Evolutionary conservation across 2,329 filamentous ascomycete species (phyloP).

Genomic region (Diaporthe ilicicola): DNA sequence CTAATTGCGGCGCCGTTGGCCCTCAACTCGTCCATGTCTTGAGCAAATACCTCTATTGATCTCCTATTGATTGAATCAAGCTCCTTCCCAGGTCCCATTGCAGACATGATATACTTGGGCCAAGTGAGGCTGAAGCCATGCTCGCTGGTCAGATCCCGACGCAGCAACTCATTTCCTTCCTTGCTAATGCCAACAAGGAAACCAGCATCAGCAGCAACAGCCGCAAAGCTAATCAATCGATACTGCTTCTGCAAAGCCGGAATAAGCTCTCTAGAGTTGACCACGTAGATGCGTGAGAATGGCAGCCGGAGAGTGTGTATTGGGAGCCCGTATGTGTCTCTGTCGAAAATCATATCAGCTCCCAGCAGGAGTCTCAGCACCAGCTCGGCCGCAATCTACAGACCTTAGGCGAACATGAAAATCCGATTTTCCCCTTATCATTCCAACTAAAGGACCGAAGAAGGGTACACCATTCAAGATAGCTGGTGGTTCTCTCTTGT

Average conservation of each 20-base stretch:
- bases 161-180: conserved; percentile 37
- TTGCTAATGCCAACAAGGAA: conserved; percentile 39
- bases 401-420: background rate
- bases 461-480: conserved; percentile 38
- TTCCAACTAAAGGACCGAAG: conserved; percentile 38
- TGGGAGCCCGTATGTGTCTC: conserved; percentile 36
- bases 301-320: conserved; percentile 41
- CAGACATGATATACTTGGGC: conserved; percentile 9
- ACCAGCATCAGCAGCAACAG: conserved; percentile 37
- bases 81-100: conserved; percentile 8
- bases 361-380: background rate
- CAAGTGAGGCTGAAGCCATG: background rate
- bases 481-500: conserved; percentile 38
- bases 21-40: conserved; percentile 32
- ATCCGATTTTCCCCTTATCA: conserved; percentile 25
- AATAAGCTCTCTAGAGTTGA: conserved; percentile 40
- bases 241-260: conserved; percentile 39
- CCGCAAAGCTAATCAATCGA: conserved; percentile 40
- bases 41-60: conserved; percentile 35
- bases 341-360: background rate
- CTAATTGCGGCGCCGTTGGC: background rate
- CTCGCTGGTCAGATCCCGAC: conserved; percentile 23
- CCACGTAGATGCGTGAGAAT: conserved; percentile 38
- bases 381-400: background rate
- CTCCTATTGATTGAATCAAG: conserved; percentile 38